Base-by-base conservation (phyloP, 805 yeast species). In the Ogataea allantospora region DNA sequence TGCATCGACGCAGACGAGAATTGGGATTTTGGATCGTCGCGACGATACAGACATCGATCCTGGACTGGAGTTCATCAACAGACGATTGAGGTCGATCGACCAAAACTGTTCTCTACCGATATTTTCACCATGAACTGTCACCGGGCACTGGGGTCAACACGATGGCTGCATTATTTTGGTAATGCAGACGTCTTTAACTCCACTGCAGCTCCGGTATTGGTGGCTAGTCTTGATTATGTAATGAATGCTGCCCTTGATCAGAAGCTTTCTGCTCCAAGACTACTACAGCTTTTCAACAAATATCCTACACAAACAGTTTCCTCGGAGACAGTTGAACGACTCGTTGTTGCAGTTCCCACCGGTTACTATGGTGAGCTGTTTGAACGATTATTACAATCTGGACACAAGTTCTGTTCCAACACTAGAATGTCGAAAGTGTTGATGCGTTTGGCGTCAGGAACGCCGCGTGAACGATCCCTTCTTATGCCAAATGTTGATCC, bases 371-470 rank as follows among this genome's bases (percentile, higher is more conserved):
- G 26, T 22, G 19, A 12, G 4, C 17, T 47, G 8, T 42, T 47
- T 19, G 31, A 33, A 24, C 27, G 35, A 8, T 24, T 45, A 6
- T 27, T 44, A 7, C 16, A 19, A 20, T 24, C 35, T 1, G 45
- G 47, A 6, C 43, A 42, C 20, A 26, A 19, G 11, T 47, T 47
- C 19, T 20, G 27, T 13, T 20, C 15, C 8, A 8, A 25, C n/a
- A 30, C 33, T 13, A 25, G 22, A 18, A 28, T 41, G 30, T 12
- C 15, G n/a, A 16, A 27, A n/a, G 27, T 46, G 8, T 19, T 50
- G 12, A 18, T 33, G 10, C 31, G 41, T 18, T 34, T 48, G 9
- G 33, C 45, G 26, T 35, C 46, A 27, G 51, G 53, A 12, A 33
- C 38, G 11, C 35, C 36, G 2, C 23, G 23, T 7, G 27, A 24